These are phyloP conservation scores for Suhomyces kilbournensis DNA, from an alignment of 805 yeast species.

Conservation along the genomic window DNA sequence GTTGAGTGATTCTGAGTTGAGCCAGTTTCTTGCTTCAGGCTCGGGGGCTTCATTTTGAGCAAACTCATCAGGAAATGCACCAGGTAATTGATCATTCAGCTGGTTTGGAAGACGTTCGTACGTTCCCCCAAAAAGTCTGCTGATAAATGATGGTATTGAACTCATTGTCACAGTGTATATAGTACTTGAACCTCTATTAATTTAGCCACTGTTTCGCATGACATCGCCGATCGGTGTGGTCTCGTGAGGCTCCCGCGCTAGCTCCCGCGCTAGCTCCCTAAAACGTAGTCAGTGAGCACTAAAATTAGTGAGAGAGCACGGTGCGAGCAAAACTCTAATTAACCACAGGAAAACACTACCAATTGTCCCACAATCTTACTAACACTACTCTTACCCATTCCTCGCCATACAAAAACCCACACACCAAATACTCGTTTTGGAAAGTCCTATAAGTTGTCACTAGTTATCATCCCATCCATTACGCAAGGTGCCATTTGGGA, in stretches of 20 bases:
- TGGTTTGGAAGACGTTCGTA: background rate
- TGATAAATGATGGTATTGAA: background rate
- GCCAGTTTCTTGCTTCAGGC: slow-evolving; percentile 8
- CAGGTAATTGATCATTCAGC: slow-evolving; percentile 15
- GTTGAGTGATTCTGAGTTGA: slow-evolving; percentile 18
- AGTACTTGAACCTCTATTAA: background rate
- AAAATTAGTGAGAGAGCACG: background rate
- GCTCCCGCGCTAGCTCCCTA: background rate
- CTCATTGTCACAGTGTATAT: background rate
- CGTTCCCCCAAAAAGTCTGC: background rate
- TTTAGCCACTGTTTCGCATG: background rate
- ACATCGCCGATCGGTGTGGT: background rate
- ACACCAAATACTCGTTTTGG: background rate
- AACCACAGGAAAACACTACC: background rate
- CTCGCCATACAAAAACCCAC: background rate
- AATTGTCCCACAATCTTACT: background rate
- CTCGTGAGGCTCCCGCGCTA: background rate
- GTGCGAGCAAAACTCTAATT: background rate
- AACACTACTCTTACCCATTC: background rate
- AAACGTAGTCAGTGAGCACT: background rate
- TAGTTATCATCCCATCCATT: too few species aligned
- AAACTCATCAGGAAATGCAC: slow-evolving; percentile 18
- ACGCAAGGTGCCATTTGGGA: too few species aligned
- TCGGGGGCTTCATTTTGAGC: slow-evolving; percentile 9
- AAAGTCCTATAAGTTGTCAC: too few species aligned